phyloP scores from a whole-genome alignment of 768 basidiomycete genomes.

The Lactifluus rugatus region DNA sequence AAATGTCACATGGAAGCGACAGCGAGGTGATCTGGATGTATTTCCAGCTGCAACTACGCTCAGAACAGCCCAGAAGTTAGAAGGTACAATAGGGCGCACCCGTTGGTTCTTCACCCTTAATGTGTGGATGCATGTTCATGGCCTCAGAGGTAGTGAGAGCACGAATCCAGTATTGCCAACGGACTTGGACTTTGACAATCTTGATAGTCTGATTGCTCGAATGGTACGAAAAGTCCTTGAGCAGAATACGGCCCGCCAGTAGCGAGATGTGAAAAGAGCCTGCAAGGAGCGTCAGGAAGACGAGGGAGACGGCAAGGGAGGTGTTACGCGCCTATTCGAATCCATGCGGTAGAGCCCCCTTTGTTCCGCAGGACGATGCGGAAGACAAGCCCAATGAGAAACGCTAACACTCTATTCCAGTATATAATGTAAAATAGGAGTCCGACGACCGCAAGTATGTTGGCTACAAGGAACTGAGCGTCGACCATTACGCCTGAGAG shows the following conservation, averaged over 20 bases:
- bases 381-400: constrained; percentile 51
- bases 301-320: background rate
- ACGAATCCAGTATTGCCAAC: constrained; percentile 93
- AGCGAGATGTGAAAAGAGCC: constrained; percentile 90
- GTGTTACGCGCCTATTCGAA: constrained; percentile 57
- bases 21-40: constrained; percentile 38
- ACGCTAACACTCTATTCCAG: constrained; percentile 79
- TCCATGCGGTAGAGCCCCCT: constrained; percentile 67
- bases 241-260: constrained; percentile 74
- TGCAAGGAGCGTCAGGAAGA: constrained; percentile 24
- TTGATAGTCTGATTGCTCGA: constrained; percentile 87
- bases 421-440: constrained; percentile 78
- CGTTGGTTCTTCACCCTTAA: constrained; percentile 38
- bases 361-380: constrained; percentile 74
- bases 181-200: constrained; percentile 74
- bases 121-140: constrained; percentile 38
- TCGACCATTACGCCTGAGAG: constrained; percentile 39
- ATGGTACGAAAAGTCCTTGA: constrained; percentile 84
- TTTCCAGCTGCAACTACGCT: constrained; percentile 22
- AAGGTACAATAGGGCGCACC: constrained; percentile 32
- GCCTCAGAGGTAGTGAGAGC: constrained; percentile 69
- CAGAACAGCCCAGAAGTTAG: background rate
- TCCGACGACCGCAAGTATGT: constrained; percentile 44
- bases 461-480: constrained; percentile 51
- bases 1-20: constrained; percentile 69